Evolutionary conservation across 345 rosid species (phyloP), one percentile per base, ranked within the genome.

Genomic region (Bruguiera gymnorhiza): DNA sequence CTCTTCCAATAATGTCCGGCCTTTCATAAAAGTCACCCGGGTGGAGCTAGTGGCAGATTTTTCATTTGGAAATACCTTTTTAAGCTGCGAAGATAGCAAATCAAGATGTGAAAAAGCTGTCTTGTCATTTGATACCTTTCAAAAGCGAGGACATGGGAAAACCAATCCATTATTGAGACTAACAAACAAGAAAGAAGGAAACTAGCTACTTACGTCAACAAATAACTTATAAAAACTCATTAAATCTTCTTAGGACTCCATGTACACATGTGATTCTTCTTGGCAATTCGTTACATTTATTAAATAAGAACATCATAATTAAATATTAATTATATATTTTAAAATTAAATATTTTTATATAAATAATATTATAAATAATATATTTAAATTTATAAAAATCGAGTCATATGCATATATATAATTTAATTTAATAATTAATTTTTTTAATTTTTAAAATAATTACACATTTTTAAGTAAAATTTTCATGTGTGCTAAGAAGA

Each of bases 1-100:
- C 99, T 89, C 98, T 82, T 96, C 99, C 87, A 96, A 82, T 67
- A 92, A 75, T 53, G 85, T 85, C 80, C 97, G 86, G 83, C 82
- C 92, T 84, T 88, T 96, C 86, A 90, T 71, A 52, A 74, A 62
- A 96, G 72, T 68, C 99, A 98, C 84, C 92, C 92, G 9, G 99
- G 91, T 0, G 98, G 98, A 82, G 97, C 88, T 39, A 92, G 85
- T 8, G 98, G 97, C 54, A 90, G 79, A 73, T 31, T 81, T 72
- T 92, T 92, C 83, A 3, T 31, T 70, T 87, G 24, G 92, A 85
- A 81, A 92, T 54, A 86, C 76, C 79, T 75, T 87, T 75, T 83
- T 92, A 76, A 92, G 91, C 99, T 92, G 91, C 29, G 78, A 80
- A 62, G 74, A 65, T 63, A 69, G 62, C 57, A 54, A 74, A 71